Percentiles rank a stretch among this genome's conserved stretches.
phyloP scores from a whole-genome alignment of 176 grass and related monocot species.

The sorghum (Sorghum bicolor) region DNA sequence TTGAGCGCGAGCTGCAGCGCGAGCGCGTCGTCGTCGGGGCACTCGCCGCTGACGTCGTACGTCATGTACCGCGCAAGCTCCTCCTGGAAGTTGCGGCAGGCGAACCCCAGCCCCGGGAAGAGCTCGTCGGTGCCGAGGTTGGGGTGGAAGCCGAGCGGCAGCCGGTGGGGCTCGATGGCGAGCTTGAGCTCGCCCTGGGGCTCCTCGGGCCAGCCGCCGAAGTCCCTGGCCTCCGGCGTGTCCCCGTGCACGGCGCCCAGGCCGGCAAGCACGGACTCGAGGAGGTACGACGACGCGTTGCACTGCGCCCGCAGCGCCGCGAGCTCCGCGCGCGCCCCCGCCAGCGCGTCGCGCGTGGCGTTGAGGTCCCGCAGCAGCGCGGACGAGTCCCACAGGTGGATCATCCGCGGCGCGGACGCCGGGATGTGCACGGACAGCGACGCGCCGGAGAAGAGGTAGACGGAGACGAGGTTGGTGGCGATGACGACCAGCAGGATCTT shows the following conservation, averaged over 20 bases:
- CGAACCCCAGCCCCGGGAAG: conserved; percentile 53
- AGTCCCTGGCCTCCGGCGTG: conserved; percentile 2
- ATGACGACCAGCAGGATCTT: conserved; percentile 62
- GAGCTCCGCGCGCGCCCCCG: conserved; percentile 25
- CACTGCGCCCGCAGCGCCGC: conserved; percentile 50
- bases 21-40: conserved; percentile 58
- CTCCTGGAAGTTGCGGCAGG: conserved; percentile 79
- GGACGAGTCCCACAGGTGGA: conserved; percentile 71
- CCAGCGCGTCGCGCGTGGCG: conserved; percentile 49
- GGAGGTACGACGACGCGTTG: conserved; percentile 51
- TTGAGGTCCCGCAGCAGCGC: conserved; percentile 61
- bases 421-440: conserved; percentile 52
- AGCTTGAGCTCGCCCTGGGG: conserved; percentile 54
- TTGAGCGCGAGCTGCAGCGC: conserved; percentile 69
- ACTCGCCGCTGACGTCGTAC: conserved; percentile 51
- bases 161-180: conserved; percentile 62
- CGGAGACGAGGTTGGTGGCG: conserved; percentile 67
- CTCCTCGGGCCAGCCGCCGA: conserved; percentile 57
- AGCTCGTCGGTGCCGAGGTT: conserved; percentile 74
- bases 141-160: conserved; percentile 52
- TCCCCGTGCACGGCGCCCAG: conserved; percentile 58
- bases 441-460: conserved; percentile 77
- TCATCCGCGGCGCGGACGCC: conserved; percentile 49
- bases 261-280: conserved; percentile 59
- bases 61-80: conserved; percentile 60